Conservation (phyloP, 2,329 filamentous ascomycete genomes). For the Fusarium xyrophilum region DNA sequence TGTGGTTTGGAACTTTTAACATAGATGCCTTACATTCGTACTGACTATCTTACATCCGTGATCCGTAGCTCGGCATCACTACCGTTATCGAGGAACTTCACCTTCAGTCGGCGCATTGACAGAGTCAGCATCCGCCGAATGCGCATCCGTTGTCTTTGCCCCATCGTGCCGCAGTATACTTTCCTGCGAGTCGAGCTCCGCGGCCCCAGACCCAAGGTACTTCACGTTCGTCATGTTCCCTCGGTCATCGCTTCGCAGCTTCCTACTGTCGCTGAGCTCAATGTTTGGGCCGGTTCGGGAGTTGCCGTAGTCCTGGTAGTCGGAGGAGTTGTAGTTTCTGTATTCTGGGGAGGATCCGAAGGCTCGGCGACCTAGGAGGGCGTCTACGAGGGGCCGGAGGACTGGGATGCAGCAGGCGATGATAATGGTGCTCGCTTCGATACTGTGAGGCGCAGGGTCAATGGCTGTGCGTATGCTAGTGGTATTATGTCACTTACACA, state of each 20-base stretch:
- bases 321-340: constrained; percentile 20
- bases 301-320: constrained; percentile 12
- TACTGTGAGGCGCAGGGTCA: constrained; percentile 16
- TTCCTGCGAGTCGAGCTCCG: constrained; percentile 18
- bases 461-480: rapidly evolving
- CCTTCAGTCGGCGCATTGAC: neutral
- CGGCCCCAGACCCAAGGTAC: constrained; percentile 9
- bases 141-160: neutral
- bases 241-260: neutral
- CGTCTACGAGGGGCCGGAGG: constrained; percentile 44
- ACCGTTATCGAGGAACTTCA: neutral
- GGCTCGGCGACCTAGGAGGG: constrained; percentile 31
- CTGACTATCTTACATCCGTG: neutral
- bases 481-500: constrained; percentile 41
- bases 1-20: rapidly evolving
- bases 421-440: constrained; percentile 47
- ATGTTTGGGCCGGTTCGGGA: constrained; percentile 19
- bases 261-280: constrained; percentile 6
- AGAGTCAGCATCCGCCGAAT: neutral
- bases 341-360: constrained; percentile 26
- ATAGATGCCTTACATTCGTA: neutral
- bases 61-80: rapidly evolving
- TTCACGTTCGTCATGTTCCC: neutral
- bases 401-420: constrained; percentile 48
- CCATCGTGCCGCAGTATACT: constrained; percentile 11